Conservation (phyloP, 345 rosid genomes). For the Sisymbrium irio region DNA sequence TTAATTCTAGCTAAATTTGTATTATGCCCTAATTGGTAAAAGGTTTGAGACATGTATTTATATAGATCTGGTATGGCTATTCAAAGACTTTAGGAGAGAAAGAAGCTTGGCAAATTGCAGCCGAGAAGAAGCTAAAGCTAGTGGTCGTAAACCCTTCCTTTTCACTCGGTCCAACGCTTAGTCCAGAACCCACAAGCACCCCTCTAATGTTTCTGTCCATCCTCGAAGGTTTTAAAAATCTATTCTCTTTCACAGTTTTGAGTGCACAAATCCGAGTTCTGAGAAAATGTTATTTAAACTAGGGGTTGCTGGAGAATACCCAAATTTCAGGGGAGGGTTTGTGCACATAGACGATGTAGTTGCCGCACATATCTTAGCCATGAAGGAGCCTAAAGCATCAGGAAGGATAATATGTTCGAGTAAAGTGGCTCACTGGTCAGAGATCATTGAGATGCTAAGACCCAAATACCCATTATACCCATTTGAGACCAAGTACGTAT, state of each 20-base stretch:
- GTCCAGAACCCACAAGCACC: slow-evolving; percentile 72
- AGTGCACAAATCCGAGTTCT: too few relatives aligned
- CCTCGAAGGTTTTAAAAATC: slow-evolving; percentile 44
- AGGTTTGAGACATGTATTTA: neutral
- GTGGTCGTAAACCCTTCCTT: slow-evolving; percentile 73
- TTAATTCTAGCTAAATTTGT: neutral
- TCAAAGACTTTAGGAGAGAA: slow-evolving; percentile 64
- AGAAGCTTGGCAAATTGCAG: slow-evolving; percentile 71
- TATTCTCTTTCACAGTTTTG: neutral
- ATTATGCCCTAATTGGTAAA: too few relatives aligned
- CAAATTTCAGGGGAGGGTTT: slow-evolving; percentile 66
- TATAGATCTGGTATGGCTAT: slow-evolving; percentile 69
- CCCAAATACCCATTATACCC: slow-evolving; percentile 68
- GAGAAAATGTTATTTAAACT: neutral
- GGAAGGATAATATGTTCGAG: slow-evolving; percentile 64
- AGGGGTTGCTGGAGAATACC: slow-evolving; percentile 48
- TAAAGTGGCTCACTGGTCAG: slow-evolving; percentile 69
- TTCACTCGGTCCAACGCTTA: slow-evolving; percentile 66
- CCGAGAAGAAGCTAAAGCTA: slow-evolving; percentile 55
- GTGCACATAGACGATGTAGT: slow-evolving; percentile 77
- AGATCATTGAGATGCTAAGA: slow-evolving; percentile 59
- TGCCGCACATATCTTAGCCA: slow-evolving; percentile 64
- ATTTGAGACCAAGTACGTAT: slow-evolving; percentile 57
- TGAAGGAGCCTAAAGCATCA: slow-evolving; percentile 62
- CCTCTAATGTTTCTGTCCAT: slow-evolving; percentile 43